Evolutionary conservation across 192 early-diverging fungal species (phyloP), one percentile per base, ranked within the genome.

Genomic region (Backusella luteola): DNA sequence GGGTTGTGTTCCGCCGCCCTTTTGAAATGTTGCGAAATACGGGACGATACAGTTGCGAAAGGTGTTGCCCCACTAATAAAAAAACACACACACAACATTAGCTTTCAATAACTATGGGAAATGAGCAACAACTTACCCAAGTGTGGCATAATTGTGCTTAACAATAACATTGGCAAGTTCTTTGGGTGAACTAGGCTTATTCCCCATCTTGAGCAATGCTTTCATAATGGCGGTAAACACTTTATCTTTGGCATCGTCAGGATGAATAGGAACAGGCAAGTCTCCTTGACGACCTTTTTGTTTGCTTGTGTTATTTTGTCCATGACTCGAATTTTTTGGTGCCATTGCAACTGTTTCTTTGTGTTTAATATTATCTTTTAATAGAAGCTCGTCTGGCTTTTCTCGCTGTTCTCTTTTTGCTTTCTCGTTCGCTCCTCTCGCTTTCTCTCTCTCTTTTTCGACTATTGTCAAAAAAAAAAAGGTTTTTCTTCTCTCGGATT

Each of bases 11-110:
- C 93, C 29, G 91, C 85, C 39, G 91, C 90, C 63, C 93, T 90
- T 76, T 94, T 94, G 73, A 95, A 96, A 76, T 96, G 95, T 77
- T 96, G 93, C 2, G 94, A 95, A 78, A 96, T 96, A 42, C 94
- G 88, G 42, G 94, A 96, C 12, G 94, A 95, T 32, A 96, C 95
- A 21, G 95, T 96, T 1, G 94, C 95, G 83, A 92, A 94, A 29
- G 95, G 94, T 21, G 95, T 96, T 41, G 90, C 87, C 38, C 95
- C 94, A 42, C 94, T 90, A 75, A 19, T 11, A 29, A 46, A 38
- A 34, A 41, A 2, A 32, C 32, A 32, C 3, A 39, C 3, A 12
- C 38, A 39, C 38, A 39, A 9, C 38, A 39, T 39, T 39, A 39
- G 38, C 9, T 39, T 23, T 23, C 12, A 17, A 26, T 17, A 11